These are phyloP conservation scores for Hyphodiscus sp. DNA, from an alignment of 2,329 filamentous ascomycete genomes.

Conservation along the genomic window DNA sequence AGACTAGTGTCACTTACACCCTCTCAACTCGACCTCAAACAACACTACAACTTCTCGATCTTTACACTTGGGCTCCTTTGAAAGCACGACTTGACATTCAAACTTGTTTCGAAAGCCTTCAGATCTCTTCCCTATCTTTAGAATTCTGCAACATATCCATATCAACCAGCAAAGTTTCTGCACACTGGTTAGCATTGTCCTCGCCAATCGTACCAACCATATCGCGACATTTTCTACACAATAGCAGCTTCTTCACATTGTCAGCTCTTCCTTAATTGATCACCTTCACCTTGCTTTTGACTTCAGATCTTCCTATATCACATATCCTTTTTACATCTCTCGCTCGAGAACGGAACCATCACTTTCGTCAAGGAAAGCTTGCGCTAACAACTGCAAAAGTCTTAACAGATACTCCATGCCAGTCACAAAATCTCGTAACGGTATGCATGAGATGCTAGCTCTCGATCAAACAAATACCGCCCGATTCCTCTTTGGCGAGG, in stretches of 20 bases:
- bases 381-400: slow-evolving; percentile 39
- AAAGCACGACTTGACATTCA: background rate
- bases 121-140: background rate
- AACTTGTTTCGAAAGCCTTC: background rate
- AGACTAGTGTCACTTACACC: too few relatives aligned
- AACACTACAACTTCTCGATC: too few relatives aligned
- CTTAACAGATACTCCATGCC: slow-evolving; percentile 93
- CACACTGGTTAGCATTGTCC: background rate
- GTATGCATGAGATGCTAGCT: slow-evolving; percentile 56
- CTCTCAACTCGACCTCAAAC: too few relatives aligned
- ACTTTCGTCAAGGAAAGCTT: slow-evolving; percentile 9
- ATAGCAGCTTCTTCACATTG: background rate
- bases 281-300: background rate
- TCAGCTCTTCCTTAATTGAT: slow-evolving; percentile 4
- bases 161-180: background rate
- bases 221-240: background rate
- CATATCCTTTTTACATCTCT: background rate
- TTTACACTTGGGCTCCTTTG: background rate
- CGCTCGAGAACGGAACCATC: background rate
- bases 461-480: slow-evolving; percentile 81
- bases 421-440: slow-evolving; percentile 63
- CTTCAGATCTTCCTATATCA: background rate
- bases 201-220: background rate
- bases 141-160: background rate
- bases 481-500: slow-evolving; percentile 79